Conservation (phyloP, 83 land plant species). For the Diphasiastrum complanatum region DNA sequence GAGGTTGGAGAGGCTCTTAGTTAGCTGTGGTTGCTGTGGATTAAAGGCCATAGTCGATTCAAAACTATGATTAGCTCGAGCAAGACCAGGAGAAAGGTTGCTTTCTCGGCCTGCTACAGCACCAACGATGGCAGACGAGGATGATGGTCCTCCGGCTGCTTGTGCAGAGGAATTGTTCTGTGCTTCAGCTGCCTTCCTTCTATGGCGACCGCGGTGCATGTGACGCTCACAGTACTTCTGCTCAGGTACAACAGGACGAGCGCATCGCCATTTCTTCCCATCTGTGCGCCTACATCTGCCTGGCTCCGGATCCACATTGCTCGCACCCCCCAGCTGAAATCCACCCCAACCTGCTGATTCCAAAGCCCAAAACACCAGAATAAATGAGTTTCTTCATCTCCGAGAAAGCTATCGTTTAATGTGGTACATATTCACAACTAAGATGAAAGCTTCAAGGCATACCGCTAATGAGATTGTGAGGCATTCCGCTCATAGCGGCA, state of each 20-base stretch:
- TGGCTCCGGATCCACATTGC: slow-evolving; percentile 56
- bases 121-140: background rate
- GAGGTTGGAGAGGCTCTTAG: slow-evolving; percentile 19
- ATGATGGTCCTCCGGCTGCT: background rate
- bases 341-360: slow-evolving; percentile 53
- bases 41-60: background rate
- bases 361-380: too few species aligned
- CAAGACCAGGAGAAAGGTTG: background rate
- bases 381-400: too few species aligned
- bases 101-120: background rate
- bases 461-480: slow-evolving; percentile 22
- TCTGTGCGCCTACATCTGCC: slow-evolving; percentile 66
- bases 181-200: slow-evolving; percentile 78
- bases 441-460: slow-evolving; percentile 5
- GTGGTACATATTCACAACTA: too few species aligned
- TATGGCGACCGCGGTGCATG: slow-evolving; percentile 73
- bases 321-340: slow-evolving; percentile 48
- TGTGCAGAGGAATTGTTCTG: slow-evolving; percentile 31
- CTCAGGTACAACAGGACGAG: slow-evolving; percentile 53
- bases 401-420: too few species aligned
- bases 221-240: slow-evolving; percentile 70
- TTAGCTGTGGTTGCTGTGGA: slow-evolving; percentile 22
- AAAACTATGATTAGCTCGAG: background rate
- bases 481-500: slow-evolving; percentile 13
- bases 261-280: slow-evolving; percentile 83